Base-by-base conservation (phyloP, 2,329 filamentous ascomycete species). In the Paraphoma sp. region DNA sequence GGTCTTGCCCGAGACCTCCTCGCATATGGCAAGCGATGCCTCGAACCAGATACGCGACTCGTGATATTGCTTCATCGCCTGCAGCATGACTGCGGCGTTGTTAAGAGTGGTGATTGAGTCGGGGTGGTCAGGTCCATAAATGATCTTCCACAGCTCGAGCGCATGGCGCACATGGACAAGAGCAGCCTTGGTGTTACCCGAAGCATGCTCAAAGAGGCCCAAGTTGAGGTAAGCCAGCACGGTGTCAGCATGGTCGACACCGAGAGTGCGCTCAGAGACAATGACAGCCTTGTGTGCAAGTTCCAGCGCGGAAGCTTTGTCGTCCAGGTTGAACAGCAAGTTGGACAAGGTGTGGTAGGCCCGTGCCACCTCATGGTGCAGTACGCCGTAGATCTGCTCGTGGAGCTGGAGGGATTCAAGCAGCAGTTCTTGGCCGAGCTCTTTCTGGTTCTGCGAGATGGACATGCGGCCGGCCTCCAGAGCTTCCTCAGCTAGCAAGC, bases 81-180 rank as follows among this genome's bases (percentile, higher is more conserved):
- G 95, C 56, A 99, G 87, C 95, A 99, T 99, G 57, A 99, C 95
- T 7, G 95, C 95, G 17, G 92, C 94, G 72, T 99, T 99, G 85
- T 98, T 99, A 79, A 98, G 90, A 14, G 95, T 98, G 8, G 96
- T 99, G 79, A 99, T 97, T 8, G 93, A 96, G 79, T 99, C 95
- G 3, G 95, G 95, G 79, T 99, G 95, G 69, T 92, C 90, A 30
- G 89, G 83, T 31, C 95, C 95, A 74, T 97, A 99, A 69, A 98
- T 94, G 69, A 98, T 86, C 82, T 97, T 97, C 94, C 94, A 98
- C 60, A 99, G 83, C 74, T 95, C 89, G 65, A 99, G 86, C 6
- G 95, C 95, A 76, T 99, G 95, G 75, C 91, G 92, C 63, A 96
- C 90, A 75, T 96, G 97, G 11, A 86, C 84, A 53, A 99, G 82